These are phyloP conservation scores for Suhomyces sp. DNA, from an alignment of 805 yeast species.

Conservation along the genomic window DNA sequence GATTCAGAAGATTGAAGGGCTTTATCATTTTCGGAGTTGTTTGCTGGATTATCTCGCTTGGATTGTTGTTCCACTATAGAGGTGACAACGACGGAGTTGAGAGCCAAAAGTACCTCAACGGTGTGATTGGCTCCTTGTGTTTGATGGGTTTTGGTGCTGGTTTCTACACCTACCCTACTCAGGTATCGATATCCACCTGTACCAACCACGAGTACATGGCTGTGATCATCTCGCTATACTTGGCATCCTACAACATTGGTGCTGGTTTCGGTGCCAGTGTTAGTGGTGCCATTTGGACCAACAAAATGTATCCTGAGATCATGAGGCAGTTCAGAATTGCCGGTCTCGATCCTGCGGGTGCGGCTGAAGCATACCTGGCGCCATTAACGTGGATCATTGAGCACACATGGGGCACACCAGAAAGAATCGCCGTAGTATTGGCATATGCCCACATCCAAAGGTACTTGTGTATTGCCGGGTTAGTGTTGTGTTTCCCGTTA, in stretches of 20 bases:
- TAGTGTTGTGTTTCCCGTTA: conserved; percentile 53
- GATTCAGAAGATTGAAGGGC: conserved; percentile 51
- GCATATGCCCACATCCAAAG: conserved; percentile 61
- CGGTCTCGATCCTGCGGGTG: conserved; percentile 35
- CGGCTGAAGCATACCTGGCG: conserved; percentile 45
- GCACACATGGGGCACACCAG: conserved; percentile 62
- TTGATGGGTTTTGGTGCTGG: conserved; percentile 73
- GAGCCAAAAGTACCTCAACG: conserved; percentile 32
- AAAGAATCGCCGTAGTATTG: conserved; percentile 52
- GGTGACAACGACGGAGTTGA: conserved; percentile 42
- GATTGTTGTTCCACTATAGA: conserved; percentile 56
- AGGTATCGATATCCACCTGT: conserved; percentile 57
- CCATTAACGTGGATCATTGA: conserved; percentile 50
- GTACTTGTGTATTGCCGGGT: conserved; percentile 53
- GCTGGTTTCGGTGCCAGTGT: conserved; percentile 60
- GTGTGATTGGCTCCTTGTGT: conserved; percentile 64
- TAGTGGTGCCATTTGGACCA: conserved; percentile 73
- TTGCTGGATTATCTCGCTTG: conserved; percentile 61
- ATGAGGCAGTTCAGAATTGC: conserved; percentile 23
- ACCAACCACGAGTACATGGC: conserved; percentile 66
- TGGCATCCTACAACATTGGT: conserved; percentile 60
- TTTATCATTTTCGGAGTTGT: conserved; percentile 58
- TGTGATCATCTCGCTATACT: conserved; percentile 53
- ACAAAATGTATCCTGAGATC: conserved; percentile 47
- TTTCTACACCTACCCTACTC: conserved; percentile 63